These are phyloP conservation scores for Torrubiella hemipterigena DNA, from an alignment of 2,329 filamentous ascomycete genomes.

Conservation along the genomic window DNA sequence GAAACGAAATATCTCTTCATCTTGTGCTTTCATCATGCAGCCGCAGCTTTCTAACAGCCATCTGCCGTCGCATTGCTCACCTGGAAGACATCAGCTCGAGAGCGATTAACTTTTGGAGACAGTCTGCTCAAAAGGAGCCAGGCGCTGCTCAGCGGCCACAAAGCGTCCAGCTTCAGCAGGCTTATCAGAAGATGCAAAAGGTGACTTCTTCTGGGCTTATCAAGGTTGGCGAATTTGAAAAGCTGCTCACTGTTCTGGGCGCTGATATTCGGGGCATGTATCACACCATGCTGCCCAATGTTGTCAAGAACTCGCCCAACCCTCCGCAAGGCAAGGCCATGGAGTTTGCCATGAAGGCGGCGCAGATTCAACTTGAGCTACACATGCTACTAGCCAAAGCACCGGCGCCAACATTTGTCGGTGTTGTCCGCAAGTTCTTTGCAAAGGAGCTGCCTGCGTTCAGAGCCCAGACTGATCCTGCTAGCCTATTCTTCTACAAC, in stretches of 20 bases:
- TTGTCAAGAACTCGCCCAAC: constrained; percentile 33
- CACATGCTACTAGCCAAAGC: constrained; percentile 36
- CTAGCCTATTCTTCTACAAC: constrained; percentile 61
- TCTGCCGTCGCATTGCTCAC: constrained; percentile 51
- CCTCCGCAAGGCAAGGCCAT: constrained; percentile 29
- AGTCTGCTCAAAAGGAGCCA: constrained; percentile 27
- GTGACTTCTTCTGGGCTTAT: constrained; percentile 39
- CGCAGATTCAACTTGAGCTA: constrained; percentile 38
- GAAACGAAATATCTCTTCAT: constrained; percentile 47
- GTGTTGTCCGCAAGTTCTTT: constrained; percentile 55
- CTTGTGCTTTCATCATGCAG: constrained; percentile 62
- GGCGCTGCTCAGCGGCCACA: constrained; percentile 24
- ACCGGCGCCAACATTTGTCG: constrained; percentile 33
- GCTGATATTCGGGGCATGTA: constrained; percentile 40
- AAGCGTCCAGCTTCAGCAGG: constrained; percentile 41
- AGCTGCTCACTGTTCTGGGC: constrained; percentile 39
- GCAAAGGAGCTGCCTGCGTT: constrained; percentile 45
- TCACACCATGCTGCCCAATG: constrained; percentile 28
- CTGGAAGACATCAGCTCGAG: constrained; percentile 37
- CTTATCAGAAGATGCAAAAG: constrained; percentile 42
- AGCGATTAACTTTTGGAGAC: constrained; percentile 37
- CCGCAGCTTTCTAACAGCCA: constrained; percentile 57
- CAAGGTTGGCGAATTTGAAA: constrained; percentile 50
- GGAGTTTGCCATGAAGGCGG: constrained; percentile 30
- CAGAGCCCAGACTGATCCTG: constrained; percentile 47